Evolutionary conservation across 2,329 filamentous ascomycete species (phyloP), one percentile per base, ranked within the genome.

Genomic region (Microthyrium microscopicum): DNA sequence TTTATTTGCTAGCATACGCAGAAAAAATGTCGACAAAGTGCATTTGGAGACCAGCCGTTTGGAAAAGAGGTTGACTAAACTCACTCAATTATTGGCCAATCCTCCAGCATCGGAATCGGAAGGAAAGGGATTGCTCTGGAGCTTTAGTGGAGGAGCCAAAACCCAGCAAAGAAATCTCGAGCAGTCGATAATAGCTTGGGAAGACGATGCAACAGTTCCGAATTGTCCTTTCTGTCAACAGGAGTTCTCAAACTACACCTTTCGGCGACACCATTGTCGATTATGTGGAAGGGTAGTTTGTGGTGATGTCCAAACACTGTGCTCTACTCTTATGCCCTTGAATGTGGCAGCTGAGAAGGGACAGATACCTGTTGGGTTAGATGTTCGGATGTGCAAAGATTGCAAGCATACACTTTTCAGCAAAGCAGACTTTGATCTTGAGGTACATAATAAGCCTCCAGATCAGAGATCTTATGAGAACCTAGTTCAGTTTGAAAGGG

Each of bases 171-270:
- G 93, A 50, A 51, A 70, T 11, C 60, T 95, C 4, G 89, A 98
- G 51, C 89, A 98, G 50, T 84, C 80, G 0, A 71, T 98, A 5
- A 85, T 98, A 12, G 78, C 77, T 0, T 98, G 89, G 89, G 81
- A 98, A 53, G 85, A 95, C 33, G 89, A 98, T 53, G 66, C 76
- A 0, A 70, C 64, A 20, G 84, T 98, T 5, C 41, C 64, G 2
- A 74, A 75, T 41, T 98, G 89, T 49, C 89, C 89, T 0, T 93
- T 93, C 48, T 98, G 89, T 47, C 81, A 92, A 49, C 89, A 98
- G 47, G 83, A 93, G 36, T 98, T 98, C 53, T 78, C 83, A 1
- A 78, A 76, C 11, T 95, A 93, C 68, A 80, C 83, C 2, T 92
- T 95, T 48, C 72, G 89, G 46, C 66, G 89, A 43, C 89, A 95